Base-by-base conservation (phyloP, 306 rosid genomes). In the Datisca glomerata region DNA sequence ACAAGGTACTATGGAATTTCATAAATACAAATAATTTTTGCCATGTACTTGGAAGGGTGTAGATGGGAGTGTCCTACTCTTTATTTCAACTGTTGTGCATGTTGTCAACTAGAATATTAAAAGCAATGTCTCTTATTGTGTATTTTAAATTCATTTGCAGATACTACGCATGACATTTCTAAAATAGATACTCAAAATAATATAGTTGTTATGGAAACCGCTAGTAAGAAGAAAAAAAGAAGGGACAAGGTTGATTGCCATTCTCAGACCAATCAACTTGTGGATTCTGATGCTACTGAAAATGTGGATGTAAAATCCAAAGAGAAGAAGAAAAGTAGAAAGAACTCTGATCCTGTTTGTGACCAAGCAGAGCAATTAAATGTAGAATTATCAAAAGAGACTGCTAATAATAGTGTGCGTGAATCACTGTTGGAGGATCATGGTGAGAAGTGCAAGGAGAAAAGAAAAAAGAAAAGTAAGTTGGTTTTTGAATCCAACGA, bases 381-480 rank as follows among this genome's bases (percentile, higher is more conserved):
- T 46, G 54, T 13, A 47, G 64, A 39, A 33, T 40, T 38, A 8
- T 10, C 16, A 22, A 49, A 60, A 47, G 45, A 38, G 65, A 17
- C 33, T 37, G 46, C 48, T 20, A 28, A 37, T 44, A 27, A 23
- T 49, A 36, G 21, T 16, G 47, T 31, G 2, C 25, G 31, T 25
- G 47, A 45, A 37, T 43, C 36, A 17, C 41, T 41, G 54, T 8
- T 18, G 18, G 57, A 60, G 59, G 63, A 39, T 47, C 61, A 45
- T 24, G 56, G 33, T 35, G 50, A 54, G 43, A 66, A 67, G 47
- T 11, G 49, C 45, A 75, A 60, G 71, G 80, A 50, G 21, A 81
- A 68, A 57, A 81, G 66, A 72, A 72, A 63, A 61, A 71, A 40
- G 51, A 80, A 81, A 62, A 67, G 50, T 46, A 69, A 72, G 40